A percentile compares a stretch with the other conserved stretches of the same genome.
Evolutionary conservation across 352 stramenopile species (phyloP).

Genomic region (Pythium rhizo-oryzae): DNA sequence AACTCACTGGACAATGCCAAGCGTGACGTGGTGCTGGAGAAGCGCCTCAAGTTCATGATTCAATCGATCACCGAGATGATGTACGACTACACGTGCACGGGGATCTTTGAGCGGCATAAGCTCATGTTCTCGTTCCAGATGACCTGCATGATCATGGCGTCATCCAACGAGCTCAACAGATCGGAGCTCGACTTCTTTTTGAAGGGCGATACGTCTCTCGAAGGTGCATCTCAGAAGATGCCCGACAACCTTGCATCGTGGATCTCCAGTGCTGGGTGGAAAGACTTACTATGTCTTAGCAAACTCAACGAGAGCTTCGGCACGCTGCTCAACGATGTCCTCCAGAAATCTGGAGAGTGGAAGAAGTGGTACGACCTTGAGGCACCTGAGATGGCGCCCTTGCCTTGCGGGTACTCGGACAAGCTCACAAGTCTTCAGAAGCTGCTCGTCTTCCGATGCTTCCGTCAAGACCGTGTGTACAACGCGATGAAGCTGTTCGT

Average conservation of each 20-base stretch:
- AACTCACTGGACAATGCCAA: slow-evolving; percentile 91
- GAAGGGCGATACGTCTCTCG: slow-evolving; percentile 95
- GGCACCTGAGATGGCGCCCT: slow-evolving; percentile 75
- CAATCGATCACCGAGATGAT: slow-evolving; percentile 92
- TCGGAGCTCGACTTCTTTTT: slow-evolving; percentile 95
- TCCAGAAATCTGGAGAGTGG: slow-evolving; percentile 67
- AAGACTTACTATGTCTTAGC: slow-evolving; percentile 89
- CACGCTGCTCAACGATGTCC: slow-evolving; percentile 55
- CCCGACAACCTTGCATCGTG: slow-evolving; percentile 71
- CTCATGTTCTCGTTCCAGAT: slow-evolving; percentile 98
- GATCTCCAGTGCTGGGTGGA: slow-evolving; percentile 91
- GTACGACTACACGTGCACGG: slow-evolving; percentile 97
- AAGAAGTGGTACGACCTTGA: slow-evolving; percentile 95
- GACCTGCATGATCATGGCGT: slow-evolving; percentile 95
- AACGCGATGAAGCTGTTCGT: slow-evolving; percentile 97
- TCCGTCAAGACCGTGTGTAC: slow-evolving; percentile 95
- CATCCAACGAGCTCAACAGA: slow-evolving; percentile 81
- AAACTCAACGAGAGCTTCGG: slow-evolving; percentile 74
- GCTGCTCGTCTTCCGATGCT: slow-evolving; percentile 93
- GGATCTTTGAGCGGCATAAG: slow-evolving; percentile 98
- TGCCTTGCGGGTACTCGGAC: slow-evolving; percentile 84
- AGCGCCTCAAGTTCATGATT: slow-evolving; percentile 89
- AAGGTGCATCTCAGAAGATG: slow-evolving; percentile 67
- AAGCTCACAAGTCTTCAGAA: slow-evolving; percentile 89
- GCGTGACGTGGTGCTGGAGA: slow-evolving; percentile 90